Base-by-base conservation (phyloP, 345 rosid species). In the Boechera stricta region DNA sequence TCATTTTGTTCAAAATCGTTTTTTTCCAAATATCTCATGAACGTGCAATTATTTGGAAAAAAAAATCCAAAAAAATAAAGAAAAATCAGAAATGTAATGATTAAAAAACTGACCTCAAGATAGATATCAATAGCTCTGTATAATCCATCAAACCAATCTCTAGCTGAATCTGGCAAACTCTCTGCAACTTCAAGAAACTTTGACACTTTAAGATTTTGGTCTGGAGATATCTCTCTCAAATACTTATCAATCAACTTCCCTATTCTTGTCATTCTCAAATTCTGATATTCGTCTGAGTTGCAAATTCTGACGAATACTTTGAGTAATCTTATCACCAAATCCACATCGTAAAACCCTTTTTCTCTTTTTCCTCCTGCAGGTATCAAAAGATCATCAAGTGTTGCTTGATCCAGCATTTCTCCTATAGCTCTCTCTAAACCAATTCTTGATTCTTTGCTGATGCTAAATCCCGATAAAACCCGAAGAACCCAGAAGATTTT, bases 71-170 rank as follows among this genome's bases (percentile, higher is more conserved):
- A 10, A 64, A 28, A 12, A 11, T 8, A 3, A 5, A 31, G 9
- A 44, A 24, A 48, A 54, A 60, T 4, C 38, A 35, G 38, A 48
- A 7, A 36, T 35, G 70, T 53, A 35, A 15, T 39, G 45, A 38
- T 16, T 5, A 4, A 11, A 57, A 49, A 72, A 51, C 77, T 84
- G 45, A 88, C 97, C 92, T 88, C 84, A 24, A 90, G 91, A 82
- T 84, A 92, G 79, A 87, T 85, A 60, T 92, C 95, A 72, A 92
- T 85, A 62, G 95, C 90, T 84, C 82, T 85, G 86, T 88, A 90
- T 79, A 92, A 86, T 45, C 90, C 95, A 84, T 90, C 95, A 69
- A 83, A 88, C 82, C 87, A 84, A 76, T 89, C 90, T 79, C 92
- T 84, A 11, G 91, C 90, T 57, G 85, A 72, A 74, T 87, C 91